Conservation (phyloP, 106 monocot species). For the Narthecium ossifragum region DNA sequence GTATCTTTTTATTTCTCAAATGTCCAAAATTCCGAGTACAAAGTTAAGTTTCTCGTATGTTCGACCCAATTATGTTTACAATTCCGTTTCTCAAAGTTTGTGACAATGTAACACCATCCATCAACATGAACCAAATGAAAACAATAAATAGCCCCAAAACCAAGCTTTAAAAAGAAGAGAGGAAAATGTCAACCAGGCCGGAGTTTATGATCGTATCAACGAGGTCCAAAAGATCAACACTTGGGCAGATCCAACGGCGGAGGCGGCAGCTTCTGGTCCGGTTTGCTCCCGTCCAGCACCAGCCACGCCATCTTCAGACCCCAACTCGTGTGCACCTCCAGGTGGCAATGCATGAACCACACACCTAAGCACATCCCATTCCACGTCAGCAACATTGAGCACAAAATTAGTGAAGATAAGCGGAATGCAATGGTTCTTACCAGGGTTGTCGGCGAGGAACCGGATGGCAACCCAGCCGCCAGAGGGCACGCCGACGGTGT, state of each 20-base stretch:
- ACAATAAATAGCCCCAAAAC: too few relatives aligned
- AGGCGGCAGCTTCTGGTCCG: slow-evolving; percentile 6
- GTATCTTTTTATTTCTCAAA: too few relatives aligned
- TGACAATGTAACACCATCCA: too few relatives aligned
- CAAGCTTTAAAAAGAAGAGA: too few relatives aligned
- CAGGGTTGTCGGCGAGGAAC: slow-evolving; percentile 19
- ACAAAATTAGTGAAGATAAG: background rate
- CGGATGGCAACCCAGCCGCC: slow-evolving; percentile 23
- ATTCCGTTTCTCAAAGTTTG: too few relatives aligned
- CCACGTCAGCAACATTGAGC: background rate
- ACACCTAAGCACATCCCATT: background rate
- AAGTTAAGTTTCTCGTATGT: too few relatives aligned
- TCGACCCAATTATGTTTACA: too few relatives aligned
- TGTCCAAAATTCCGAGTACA: too few relatives aligned
- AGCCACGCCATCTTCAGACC: slow-evolving; percentile 20
- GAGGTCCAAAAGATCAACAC: slow-evolving; percentile 2
- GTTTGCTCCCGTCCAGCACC: slow-evolving; percentile 7
- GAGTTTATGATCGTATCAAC: too few relatives aligned
- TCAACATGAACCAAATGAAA: too few relatives aligned
- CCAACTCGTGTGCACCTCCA: slow-evolving; percentile 21
- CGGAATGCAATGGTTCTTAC: background rate
- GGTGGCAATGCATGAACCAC: slow-evolving; percentile 12
- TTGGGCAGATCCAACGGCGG: slow-evolving; percentile 4
- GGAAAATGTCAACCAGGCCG: too few relatives aligned
- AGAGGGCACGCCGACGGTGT: slow-evolving; percentile 14